Base-by-base conservation (phyloP, 108 stramenopile genomes). In the Chaetoceros tenuissimus region DNA sequence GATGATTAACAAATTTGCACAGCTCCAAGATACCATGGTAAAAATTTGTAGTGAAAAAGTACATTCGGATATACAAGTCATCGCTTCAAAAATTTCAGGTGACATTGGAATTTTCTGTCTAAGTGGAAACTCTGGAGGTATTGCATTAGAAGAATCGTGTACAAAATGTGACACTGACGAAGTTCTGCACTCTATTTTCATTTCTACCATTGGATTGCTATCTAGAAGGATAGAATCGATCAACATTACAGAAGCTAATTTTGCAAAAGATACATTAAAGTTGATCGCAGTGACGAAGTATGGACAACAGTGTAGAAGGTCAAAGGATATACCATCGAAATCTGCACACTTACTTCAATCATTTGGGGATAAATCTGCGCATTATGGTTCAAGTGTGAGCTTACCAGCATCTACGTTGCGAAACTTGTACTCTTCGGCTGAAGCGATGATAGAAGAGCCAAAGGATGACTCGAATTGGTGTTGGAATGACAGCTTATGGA, bases 401-500 rank as follows among this genome's bases (percentile, higher is more conserved):
- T 5, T 40, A 5, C 5, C 5, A 40, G 34, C 13, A 5, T 10
- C 13, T 40, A 10, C 13, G 34, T 40, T 10, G 13, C 5, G 13
- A 40, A 13, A 40, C 34, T 5, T 13, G 5, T 10, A 10, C 34
- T 13, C 34, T 40, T 40, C 8, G 8, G 34, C 34, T 10, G 8
- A 40, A 40, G n/a, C n/a, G n/a, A n/a, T n/a, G n/a, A n/a, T n/a
- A n/a, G n/a, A n/a, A n/a, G n/a, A n/a, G n/a, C n/a, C n/a, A 48
- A 21, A 18, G 24, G 47, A 64, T 17, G 53, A 56, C 58, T 10
- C 21, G 28, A 28, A 54, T 53, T 87, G 89, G 85, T 91, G 89
- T 51, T 91, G 84, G 84, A 68, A 65, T 31, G 65, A 67, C 25
- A 54, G 48, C 13, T 29, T 85, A 21, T 91, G 89, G 89, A 61